Conservation (phyloP, 768 basidiomycete species). For the Clitopilus hobsonii region DNA sequence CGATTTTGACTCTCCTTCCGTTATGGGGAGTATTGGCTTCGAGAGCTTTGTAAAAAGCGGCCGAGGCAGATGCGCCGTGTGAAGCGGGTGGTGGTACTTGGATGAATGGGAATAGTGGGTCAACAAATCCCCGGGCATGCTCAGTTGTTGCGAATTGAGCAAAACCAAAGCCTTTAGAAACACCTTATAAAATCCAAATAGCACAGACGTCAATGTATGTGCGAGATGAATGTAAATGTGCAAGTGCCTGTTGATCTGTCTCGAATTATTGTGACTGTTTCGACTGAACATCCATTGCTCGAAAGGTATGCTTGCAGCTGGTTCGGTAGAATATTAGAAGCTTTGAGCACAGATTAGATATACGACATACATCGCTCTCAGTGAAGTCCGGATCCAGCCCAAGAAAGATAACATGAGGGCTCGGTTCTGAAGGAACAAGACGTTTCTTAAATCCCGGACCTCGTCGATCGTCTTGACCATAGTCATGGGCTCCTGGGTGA, state of each 20-base stretch:
- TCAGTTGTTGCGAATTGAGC: constrained; percentile 86
- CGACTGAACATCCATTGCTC: constrained; percentile 67
- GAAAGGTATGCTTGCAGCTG: constrained; percentile 80
- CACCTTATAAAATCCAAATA: constrained; percentile 73
- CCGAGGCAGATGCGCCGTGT: constrained; percentile 73
- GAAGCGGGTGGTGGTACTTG: constrained; percentile 90
- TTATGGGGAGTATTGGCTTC: constrained; percentile 68
- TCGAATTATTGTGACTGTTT: constrained; percentile 92
- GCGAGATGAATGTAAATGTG: constrained; percentile 69
- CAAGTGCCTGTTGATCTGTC: constrained; percentile 95
- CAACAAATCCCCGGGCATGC: constrained; percentile 88
- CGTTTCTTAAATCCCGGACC: constrained; percentile 66
- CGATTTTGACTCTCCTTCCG: constrained; percentile 89
- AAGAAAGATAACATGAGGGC: constrained; percentile 92
- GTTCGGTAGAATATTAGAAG: constrained; percentile 13
- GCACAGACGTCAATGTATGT: constrained; percentile 73
- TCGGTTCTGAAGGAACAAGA: constrained; percentile 77
- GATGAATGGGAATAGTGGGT: constrained; percentile 86
- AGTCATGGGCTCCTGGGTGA: constrained; percentile 35
- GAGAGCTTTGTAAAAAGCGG: constrained; percentile 69
- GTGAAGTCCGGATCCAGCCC: constrained; percentile 90
- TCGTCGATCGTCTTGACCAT: constrained; percentile 48
- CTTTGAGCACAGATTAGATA: constrained; percentile 31
- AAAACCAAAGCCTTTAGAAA: constrained; percentile 95
- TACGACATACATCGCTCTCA: constrained; percentile 82